Evolutionary conservation across 495 filamentous ascomycete genomes (phyloP).

Genomic region (Rostrohypoxylon terebratum): DNA sequence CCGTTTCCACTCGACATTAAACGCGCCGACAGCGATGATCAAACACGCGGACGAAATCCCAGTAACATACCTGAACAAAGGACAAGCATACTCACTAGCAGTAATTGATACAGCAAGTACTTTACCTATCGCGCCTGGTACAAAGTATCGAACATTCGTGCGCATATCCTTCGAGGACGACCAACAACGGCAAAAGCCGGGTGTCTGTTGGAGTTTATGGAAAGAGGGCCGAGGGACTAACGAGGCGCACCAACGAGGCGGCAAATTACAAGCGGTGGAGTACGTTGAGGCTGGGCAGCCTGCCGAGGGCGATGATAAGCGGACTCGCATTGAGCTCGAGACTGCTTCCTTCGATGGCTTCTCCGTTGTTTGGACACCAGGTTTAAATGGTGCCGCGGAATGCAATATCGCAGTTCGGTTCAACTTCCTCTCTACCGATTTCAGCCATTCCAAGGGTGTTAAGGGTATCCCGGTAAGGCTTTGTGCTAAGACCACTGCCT

Average conservation of each 20-base stretch:
- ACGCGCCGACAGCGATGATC: constrained; percentile 97
- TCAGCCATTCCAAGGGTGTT: constrained; percentile 97
- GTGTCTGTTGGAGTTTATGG: constrained; percentile 93
- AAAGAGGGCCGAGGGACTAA: constrained; percentile 91
- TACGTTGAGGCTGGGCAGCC: constrained; percentile 84
- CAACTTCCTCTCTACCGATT: constrained; percentile 98
- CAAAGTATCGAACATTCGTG: constrained; percentile 84
- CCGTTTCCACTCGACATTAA: constrained; percentile 88
- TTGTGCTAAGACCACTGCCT: constrained; percentile 85
- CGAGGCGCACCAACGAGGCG: constrained; percentile 88
- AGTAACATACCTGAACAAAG: constrained; percentile 96
- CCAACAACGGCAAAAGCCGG: constrained; percentile 83
- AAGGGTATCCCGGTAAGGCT: constrained; percentile 94
- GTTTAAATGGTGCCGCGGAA: constrained; percentile 69
- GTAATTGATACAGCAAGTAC: constrained; percentile 74
- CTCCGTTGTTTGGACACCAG: constrained; percentile 85
- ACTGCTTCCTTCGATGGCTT: constrained; percentile 91
- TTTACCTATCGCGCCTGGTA: constrained; percentile 57
- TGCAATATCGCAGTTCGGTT: constrained; percentile 90
- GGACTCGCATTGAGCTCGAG: constrained; percentile 82
- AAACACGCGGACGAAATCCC: constrained; percentile 88
- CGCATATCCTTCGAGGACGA: constrained; percentile 96
- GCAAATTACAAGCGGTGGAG: constrained; percentile 91
- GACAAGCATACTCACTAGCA: constrained; percentile 86
- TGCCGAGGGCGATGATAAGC: constrained; percentile 74